These are phyloP conservation scores for Stylonectria norvegica DNA, from an alignment of 2,329 filamentous ascomycete species.

Conservation along the genomic window DNA sequence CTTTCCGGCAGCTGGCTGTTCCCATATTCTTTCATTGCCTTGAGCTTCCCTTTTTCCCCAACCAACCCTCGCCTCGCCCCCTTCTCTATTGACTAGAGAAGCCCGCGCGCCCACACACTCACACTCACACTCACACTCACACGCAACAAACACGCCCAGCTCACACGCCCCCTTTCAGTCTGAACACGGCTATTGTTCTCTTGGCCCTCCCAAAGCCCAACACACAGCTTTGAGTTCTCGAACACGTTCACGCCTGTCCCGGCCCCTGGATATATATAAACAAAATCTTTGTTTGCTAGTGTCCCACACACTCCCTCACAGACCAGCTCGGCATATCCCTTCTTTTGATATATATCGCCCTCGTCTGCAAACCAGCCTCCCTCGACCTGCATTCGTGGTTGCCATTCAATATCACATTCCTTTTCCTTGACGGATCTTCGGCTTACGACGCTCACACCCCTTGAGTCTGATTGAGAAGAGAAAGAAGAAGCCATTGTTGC, in stretches of 20 bases:
- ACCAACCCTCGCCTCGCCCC: slow-evolving; percentile 3
- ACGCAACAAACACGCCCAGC: too few relatives aligned
- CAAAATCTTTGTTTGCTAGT: background rate
- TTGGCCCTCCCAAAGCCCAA: background rate
- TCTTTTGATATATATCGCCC: slow-evolving; percentile 1
- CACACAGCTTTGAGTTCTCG: background rate
- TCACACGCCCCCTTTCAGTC: too few relatives aligned
- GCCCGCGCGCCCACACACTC: too few relatives aligned
- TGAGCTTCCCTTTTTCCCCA: slow-evolving; percentile 15
- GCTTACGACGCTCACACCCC: too few relatives aligned
- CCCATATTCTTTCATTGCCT: slow-evolving; percentile 14
- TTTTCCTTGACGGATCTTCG: background rate
- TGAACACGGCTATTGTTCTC: background rate
- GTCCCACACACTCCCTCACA: background rate
- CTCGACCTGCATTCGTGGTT: background rate
- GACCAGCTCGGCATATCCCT: background rate
- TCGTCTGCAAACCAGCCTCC: background rate
- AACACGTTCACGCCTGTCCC: background rate
- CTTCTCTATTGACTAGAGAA: slow-evolving; percentile 15
- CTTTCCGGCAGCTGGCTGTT: slow-evolving; percentile 32
- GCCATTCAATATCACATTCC: background rate
- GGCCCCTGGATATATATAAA: background rate
- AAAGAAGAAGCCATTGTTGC: background rate
- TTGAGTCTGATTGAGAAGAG: too few relatives aligned
- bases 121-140: background rate